Evolutionary conservation across 768 basidiomycete genomes (phyloP), one percentile per base, ranked within the genome.

Genomic region (Suillus luteus): DNA sequence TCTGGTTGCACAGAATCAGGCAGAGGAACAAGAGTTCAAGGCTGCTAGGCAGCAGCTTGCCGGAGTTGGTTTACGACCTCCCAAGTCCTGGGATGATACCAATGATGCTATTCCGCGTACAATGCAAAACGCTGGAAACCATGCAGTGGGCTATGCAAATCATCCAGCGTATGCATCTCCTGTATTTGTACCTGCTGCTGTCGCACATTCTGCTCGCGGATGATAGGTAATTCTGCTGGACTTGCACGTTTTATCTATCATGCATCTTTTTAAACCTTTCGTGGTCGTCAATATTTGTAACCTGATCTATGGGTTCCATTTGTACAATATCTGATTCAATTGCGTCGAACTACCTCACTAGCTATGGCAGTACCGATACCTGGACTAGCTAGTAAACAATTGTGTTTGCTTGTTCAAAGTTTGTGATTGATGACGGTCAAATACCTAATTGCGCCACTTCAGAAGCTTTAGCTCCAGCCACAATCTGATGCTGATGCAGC

Each of bases 21-120:
- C 86, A 52, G 92, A 93, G 73, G 92, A 93, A 72, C 79, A 83
- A 65, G 92, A 93, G 71, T 93, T 93, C 78, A 89, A 85, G 73
- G 87, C 88, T 43, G 92, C 91, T 48, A 84, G 92, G 14, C 87
- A 89, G 77, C 88, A 90, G 73, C 87, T 93, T 54, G 89, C 86
- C 2, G 81, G 83, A 67, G 85, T 93, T 62, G 90, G 88, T 65
- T 73, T 93, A 60, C 87, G 86, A 33, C 92, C 92, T 33, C 92
- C 92, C 59, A 90, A 86, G 73, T 81, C 86, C 3, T 93, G 91
- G 91, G 86, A 85, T 70, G 78, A 87, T 38, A 83, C 82, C 27
- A 83, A 81, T 67, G 74, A 77, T 61, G 61, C 58, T 33, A 64
- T 74, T 37, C 74, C 70, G 54, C 74, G 74, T 59, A 60, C 67